Conservation (phyloP, 495 filamentous ascomycete genomes). For the Tuber borchii region DNA sequence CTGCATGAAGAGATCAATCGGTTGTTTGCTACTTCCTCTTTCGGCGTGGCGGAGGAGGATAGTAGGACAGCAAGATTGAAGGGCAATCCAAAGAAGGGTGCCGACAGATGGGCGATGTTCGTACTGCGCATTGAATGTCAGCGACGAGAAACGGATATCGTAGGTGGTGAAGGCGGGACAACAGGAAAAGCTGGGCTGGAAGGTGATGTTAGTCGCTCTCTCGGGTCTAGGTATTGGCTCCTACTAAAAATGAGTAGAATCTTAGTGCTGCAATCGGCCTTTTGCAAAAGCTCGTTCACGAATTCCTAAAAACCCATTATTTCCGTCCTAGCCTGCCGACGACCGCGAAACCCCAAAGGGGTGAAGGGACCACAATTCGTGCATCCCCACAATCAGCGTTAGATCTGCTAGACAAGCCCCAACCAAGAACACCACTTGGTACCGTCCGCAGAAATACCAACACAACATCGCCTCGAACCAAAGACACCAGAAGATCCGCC, state of each 20-base stretch:
- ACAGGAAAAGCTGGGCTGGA: constrained; percentile 37
- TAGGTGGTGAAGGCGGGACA: constrained; percentile 40
- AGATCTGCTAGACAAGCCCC: neutral
- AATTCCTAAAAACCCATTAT: constrained; percentile 63
- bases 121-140: constrained; percentile 60
- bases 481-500: neutral
- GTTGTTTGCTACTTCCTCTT: constrained; percentile 68
- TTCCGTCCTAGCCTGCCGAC: constrained; percentile 50
- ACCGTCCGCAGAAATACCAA: constrained; percentile 10
- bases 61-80: constrained; percentile 44
- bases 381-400: neutral
- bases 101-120: constrained; percentile 90
- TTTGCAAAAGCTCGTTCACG: constrained; percentile 55
- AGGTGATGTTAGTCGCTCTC: constrained; percentile 22
- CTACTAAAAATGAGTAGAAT: constrained; percentile 35
- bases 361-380: neutral
- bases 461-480: neutral
- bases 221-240: neutral
- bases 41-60: constrained; percentile 58
- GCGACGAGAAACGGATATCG: constrained; percentile 26
- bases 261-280: constrained; percentile 53
- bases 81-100: constrained; percentile 53
- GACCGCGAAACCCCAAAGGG: neutral
- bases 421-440: constrained; percentile 16
- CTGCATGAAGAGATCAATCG: constrained; percentile 75